These are phyloP conservation scores for Globisporangium echinulatum DNA, from an alignment of 352 stramenopile genomes.

Conservation along the genomic window DNA sequence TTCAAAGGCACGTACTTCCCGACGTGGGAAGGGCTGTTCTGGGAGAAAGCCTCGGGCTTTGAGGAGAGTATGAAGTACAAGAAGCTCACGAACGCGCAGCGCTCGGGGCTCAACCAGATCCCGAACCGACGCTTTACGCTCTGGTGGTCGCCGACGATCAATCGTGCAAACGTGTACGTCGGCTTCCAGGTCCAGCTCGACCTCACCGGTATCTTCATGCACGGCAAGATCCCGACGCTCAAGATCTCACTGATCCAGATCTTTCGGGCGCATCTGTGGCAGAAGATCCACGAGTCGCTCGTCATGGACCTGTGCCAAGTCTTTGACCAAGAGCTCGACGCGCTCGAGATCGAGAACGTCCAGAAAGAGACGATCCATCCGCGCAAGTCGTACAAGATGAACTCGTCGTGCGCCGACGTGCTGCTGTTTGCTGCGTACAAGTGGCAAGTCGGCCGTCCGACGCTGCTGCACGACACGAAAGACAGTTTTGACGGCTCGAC, in stretches of 20 bases:
- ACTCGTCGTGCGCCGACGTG: constrained; percentile 98
- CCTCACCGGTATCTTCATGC: constrained; percentile 99
- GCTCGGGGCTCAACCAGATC: constrained; percentile 99
- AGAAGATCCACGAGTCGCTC: constrained; percentile 99
- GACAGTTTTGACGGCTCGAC: constrained; percentile 96
- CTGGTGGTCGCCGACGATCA: constrained; percentile 99
- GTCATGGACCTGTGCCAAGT: constrained; percentile 97
- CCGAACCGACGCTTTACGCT: constrained; percentile 99
- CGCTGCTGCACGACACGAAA: constrained; percentile 90
- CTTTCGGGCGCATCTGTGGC: constrained; percentile 99
- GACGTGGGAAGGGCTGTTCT: constrained; percentile 99
- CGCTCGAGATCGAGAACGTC: constrained; percentile 99
- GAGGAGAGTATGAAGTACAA: constrained; percentile 98
- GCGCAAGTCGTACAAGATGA: constrained; percentile 99
- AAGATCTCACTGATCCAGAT: constrained; percentile 98
- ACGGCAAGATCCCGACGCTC: constrained; percentile 99
- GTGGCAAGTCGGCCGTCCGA: constrained; percentile 91
- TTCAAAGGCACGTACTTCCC: constrained; percentile 99
- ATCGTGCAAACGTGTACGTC: constrained; percentile 99
- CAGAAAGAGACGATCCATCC: constrained; percentile 99
- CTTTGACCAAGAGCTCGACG: constrained; percentile 99
- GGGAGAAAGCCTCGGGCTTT: constrained; percentile 98
- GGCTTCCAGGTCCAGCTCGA: constrained; percentile 99
- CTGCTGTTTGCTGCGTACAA: constrained; percentile 99
- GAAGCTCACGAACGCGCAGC: constrained; percentile 99